Conservation (phyloP, 805 yeast genomes). For the Pichia membranifaciens region DNA sequence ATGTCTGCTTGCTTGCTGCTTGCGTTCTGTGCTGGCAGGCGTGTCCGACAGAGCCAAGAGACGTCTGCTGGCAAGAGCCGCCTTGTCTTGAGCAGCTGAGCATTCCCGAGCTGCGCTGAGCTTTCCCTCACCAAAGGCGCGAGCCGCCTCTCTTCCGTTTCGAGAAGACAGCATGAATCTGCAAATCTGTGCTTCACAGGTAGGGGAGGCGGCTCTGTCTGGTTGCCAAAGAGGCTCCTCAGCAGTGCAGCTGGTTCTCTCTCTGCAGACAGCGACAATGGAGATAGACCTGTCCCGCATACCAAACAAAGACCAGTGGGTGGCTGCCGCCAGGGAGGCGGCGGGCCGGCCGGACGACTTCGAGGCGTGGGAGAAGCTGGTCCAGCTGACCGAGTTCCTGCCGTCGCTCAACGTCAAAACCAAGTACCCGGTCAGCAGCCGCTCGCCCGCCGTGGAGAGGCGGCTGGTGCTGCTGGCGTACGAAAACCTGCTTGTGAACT, state of each 20-base stretch:
- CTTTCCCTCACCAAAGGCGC: no score
- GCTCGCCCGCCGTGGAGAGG: background rate
- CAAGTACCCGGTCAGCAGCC: slow-evolving; percentile 4
- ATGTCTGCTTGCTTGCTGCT: slow-evolving; percentile 10
- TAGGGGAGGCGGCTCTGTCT: no score
- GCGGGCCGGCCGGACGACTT: slow-evolving; percentile 32
- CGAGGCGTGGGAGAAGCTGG: slow-evolving; percentile 33
- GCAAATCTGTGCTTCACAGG: no score
- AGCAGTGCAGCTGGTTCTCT: no score
- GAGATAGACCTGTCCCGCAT: slow-evolving; percentile 15
- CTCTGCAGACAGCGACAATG: no score
- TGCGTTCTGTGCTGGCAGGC: no score
- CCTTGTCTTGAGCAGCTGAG: no score
- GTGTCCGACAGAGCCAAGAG: no score
- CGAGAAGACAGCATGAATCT: background rate
- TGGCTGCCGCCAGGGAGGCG: slow-evolving; percentile 29
- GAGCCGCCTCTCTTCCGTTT: background rate
- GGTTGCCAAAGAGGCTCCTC: no score
- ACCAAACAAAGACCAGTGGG: slow-evolving; percentile 26
- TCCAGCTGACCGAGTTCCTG: slow-evolving; percentile 30
- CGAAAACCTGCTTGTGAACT: slow-evolving; percentile 38
- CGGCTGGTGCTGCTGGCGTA: slow-evolving; percentile 30
- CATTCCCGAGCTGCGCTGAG: no score
- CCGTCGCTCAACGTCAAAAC: slow-evolving; percentile 13
- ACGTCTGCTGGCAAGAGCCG: no score